phyloP scores from a whole-genome alignment of 306 rosid species.

The Begonia loranthoides region DNA sequence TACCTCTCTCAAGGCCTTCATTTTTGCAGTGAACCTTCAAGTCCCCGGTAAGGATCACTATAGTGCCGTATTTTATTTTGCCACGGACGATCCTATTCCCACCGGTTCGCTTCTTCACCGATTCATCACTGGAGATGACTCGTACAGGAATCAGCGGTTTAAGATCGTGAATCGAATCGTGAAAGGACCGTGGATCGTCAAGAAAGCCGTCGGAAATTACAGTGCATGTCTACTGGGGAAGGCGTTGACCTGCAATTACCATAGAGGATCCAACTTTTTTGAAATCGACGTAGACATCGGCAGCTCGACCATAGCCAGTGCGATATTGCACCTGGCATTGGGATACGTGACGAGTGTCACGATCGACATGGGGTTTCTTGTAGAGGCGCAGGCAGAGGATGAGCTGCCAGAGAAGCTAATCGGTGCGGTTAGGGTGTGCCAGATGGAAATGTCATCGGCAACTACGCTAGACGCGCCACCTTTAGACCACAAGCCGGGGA shows the following conservation, averaged over 20 bases:
- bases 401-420: slow-evolving; percentile 73
- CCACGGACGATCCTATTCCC: slow-evolving; percentile 52
- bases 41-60: slow-evolving; percentile 83
- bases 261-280: slow-evolving; percentile 53
- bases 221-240: slow-evolving; percentile 78
- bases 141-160: slow-evolving; percentile 70
- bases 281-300: slow-evolving; percentile 92
- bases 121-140: slow-evolving; percentile 67
- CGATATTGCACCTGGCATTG: slow-evolving; percentile 66
- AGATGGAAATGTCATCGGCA: slow-evolving; percentile 80
- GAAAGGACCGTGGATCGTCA: slow-evolving; percentile 92
- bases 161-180: slow-evolving; percentile 88
- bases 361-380: slow-evolving; percentile 82
- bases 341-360: slow-evolving; percentile 72
- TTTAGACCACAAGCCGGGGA: slow-evolving; percentile 24
- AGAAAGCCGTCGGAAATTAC: slow-evolving; percentile 70
- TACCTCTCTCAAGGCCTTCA: slow-evolving; percentile 47
- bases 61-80: slow-evolving; percentile 83
- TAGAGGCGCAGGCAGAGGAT: slow-evolving; percentile 73
- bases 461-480: slow-evolving; percentile 29
- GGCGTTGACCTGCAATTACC: slow-evolving; percentile 78
- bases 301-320: slow-evolving; percentile 73
- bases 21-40: slow-evolving; percentile 75
- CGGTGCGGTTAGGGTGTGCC: slow-evolving; percentile 78
- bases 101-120: slow-evolving; percentile 53